Percentiles rank a stretch among this genome's conserved stretches.
phyloP scores from a whole-genome alignment of 768 basidiomycete species.

The Xanthoconium purpureum region DNA sequence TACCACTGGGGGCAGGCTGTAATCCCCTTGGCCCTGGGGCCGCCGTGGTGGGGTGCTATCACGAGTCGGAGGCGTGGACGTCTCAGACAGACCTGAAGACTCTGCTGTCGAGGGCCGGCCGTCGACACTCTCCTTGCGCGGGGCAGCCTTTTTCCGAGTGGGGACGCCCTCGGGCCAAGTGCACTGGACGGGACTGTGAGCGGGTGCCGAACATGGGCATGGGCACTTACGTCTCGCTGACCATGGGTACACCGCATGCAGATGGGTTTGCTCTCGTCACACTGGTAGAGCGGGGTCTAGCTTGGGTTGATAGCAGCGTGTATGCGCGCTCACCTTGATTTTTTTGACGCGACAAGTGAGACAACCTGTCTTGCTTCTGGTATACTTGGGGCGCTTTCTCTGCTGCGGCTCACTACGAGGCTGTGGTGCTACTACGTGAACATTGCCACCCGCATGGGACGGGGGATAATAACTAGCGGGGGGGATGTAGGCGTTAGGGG shows the following conservation, averaged over 20 bases:
- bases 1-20: slow-evolving; percentile 35
- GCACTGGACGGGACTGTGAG: slow-evolving; percentile 45
- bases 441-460: slow-evolving; percentile 32
- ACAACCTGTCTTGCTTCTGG: slow-evolving; percentile 92
- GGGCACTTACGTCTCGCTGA: slow-evolving; percentile 65
- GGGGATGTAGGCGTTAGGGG: slow-evolving; percentile 41
- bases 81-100: slow-evolving; percentile 68
- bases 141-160: slow-evolving; percentile 59
- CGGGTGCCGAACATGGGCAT: slow-evolving; percentile 3
- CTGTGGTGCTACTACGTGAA: slow-evolving; percentile 48
- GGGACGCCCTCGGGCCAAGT: slow-evolving; percentile 84
- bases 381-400: slow-evolving; percentile 88
- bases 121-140: slow-evolving; percentile 57
- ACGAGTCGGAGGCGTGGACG: slow-evolving; percentile 69
- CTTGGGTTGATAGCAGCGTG: not conserved
- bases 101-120: slow-evolving; percentile 72
- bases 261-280: slow-evolving; percentile 86
- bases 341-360: slow-evolving; percentile 92
- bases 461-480: slow-evolving; percentile 40
- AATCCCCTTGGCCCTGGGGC: slow-evolving; percentile 39
- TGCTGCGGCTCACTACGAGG: slow-evolving; percentile 50
- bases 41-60: slow-evolving; percentile 63
- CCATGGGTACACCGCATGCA: slow-evolving; percentile 87
- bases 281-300: slow-evolving; percentile 42
- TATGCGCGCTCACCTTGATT: slow-evolving; percentile 67